Evolutionary conservation across 495 filamentous ascomycete genomes (phyloP), one percentile per base, ranked within the genome.

Genomic region (Trichodelitschia bisporula): DNA sequence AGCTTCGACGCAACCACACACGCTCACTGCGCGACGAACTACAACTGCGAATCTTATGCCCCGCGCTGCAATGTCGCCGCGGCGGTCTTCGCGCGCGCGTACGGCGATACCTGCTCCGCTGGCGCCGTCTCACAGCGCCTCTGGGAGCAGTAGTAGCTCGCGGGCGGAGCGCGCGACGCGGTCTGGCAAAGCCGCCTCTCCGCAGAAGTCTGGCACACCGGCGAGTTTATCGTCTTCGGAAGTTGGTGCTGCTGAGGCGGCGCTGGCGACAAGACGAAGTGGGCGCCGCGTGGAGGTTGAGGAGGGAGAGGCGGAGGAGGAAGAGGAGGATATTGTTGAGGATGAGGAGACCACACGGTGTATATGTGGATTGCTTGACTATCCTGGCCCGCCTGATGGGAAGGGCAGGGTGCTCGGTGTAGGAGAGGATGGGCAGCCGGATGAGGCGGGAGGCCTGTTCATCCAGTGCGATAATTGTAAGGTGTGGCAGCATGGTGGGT

Each of bases 401-500:
- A 29, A 6, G 6, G 27, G 27, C 11, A 8, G 21, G 21, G n/a
- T n/a, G n/a, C n/a, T n/a, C n/a, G n/a, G n/a, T n/a, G n/a, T n/a
- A n/a, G 27, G 11, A 6, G 15, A 8, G 6, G 15, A 15, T 5
- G 27, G 27, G 15, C 10, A 17, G 15, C 29, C 34, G 18, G 83
- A 95, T 42, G 84, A 92, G 28, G 58, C 77, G 29, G 84, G 86
- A 21, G 82, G 84, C 11, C 72, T 95, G 50, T 99, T 91, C 49
- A 83, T 99, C 36, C 86, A 95, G 56, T 99, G 86, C 64, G 86
- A 99, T 50, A 58, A 66, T 29, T 99, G 86, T 55, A 89, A 92
- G 48, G 86, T 93, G 32, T 99, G 86, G 86, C 86, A 99, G 45
- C 86, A 99, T 43, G 89, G 86, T 45, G 82, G 79, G 34, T 99